A percentile compares a stretch with the other conserved stretches of the same genome.
These are phyloP conservation scores for Erucastrum elatum DNA, from an alignment of 345 rosid species.

Conservation along the genomic window DNA sequence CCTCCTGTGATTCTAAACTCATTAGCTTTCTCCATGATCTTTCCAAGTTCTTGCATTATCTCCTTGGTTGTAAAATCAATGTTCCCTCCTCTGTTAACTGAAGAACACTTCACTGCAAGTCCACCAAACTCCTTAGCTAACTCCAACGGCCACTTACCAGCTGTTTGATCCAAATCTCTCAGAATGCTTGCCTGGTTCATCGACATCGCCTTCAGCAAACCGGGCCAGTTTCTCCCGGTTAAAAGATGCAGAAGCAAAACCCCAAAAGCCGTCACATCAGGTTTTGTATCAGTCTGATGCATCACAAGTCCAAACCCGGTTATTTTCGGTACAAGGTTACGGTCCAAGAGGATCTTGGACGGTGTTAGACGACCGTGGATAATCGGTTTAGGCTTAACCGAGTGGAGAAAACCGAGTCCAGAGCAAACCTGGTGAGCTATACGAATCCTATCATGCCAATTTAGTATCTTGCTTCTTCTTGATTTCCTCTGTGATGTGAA, in stretches of 20 bases:
- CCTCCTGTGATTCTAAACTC: not conserved
- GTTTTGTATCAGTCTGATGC: not conserved
- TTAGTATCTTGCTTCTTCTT: slow-evolving; percentile 28
- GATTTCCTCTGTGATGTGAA: slow-evolving; percentile 44
- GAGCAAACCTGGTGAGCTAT: not conserved
- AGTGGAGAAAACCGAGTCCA: not conserved
- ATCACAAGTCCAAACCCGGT: not conserved
- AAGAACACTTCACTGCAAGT: not conserved
- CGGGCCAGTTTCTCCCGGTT: not conserved
- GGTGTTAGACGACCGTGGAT: not conserved
- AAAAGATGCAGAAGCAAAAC: not conserved
- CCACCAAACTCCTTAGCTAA: not conserved
- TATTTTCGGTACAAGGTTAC: not conserved
- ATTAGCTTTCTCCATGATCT: not conserved
- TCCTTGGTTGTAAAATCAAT: not conserved
- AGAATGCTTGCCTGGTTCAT: not conserved
- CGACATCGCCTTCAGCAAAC: not conserved
- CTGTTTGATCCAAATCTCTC: not conserved
- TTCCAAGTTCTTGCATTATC: not conserved
- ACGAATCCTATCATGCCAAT: not conserved
- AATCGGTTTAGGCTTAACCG: not conserved
- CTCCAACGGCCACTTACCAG: not conserved
- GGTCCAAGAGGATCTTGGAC: not conserved
- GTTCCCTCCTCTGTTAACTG: not conserved
- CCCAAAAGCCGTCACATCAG: not conserved